Conservation (phyloP, 805 yeast genomes). For the Lipomyces orientalis region DNA sequence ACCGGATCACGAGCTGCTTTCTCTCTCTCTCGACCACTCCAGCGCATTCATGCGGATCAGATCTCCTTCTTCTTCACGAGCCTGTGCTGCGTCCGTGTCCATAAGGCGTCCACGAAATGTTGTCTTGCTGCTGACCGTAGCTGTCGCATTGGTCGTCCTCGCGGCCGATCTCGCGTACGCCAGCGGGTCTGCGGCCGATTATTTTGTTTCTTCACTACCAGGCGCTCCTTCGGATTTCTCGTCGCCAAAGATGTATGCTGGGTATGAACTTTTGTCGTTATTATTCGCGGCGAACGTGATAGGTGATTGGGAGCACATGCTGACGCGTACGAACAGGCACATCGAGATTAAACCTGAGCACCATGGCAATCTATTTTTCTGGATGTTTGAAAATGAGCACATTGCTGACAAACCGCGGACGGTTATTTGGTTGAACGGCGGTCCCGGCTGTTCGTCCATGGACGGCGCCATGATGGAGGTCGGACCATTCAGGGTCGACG, state of each 20-base stretch:
- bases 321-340: constrained; percentile 49
- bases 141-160: constrained; percentile 8
- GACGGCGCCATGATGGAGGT: constrained; percentile 94
- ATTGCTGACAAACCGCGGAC: constrained; percentile 45
- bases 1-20: background rate
- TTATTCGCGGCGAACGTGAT: background rate
- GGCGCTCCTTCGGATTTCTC: constrained; percentile 39
- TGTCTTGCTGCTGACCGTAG: background rate
- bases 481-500: constrained; percentile 79
- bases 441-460: constrained; percentile 98
- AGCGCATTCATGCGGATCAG: constrained; percentile 1
- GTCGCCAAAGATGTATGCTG: constrained; percentile 56
- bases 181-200: constrained; percentile 37
- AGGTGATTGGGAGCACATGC: constrained; percentile 56
- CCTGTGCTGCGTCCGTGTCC: background rate
- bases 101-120: background rate
- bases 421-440: constrained; percentile 91
- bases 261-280: constrained; percentile 42
- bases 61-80: background rate
- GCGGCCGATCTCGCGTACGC: constrained; percentile 23
- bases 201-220: constrained; percentile 45
- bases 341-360: constrained; percentile 60
- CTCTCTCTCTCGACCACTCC: background rate
- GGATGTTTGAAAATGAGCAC: constrained; percentile 61
- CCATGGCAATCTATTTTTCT: constrained; percentile 71